Base-by-base conservation (phyloP, 306 rosid species). In the Ochetophila trinervis region DNA sequence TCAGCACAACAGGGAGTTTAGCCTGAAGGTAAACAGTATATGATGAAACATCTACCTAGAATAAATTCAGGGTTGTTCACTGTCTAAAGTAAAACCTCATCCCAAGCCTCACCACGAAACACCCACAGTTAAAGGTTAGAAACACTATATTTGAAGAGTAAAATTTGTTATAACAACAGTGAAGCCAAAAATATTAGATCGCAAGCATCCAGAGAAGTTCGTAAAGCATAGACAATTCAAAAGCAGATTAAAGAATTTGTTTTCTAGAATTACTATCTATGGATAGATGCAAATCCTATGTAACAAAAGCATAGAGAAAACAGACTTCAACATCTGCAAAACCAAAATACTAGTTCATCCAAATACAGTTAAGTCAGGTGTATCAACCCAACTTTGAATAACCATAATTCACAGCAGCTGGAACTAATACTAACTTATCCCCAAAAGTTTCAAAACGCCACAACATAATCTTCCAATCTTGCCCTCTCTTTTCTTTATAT, bases 1-100 rank as follows among this genome's bases (percentile, higher is more conserved):
- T 90, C 82, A 94, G 80, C 45, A 94, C 85, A 73, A 96, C 83
- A 23, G 99, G 99, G 35, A 94, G 97, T 80, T 89, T 88, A 71
- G 99, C 97, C 99, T 94, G 86, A 71, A 74, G 79, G 70, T 54
- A 74, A 68, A 35, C 53, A 45, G 18, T 6, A 57, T 30, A 71
- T 16, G 30, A 60, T 79, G 51, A 59, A 55, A 53, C 36, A 49
- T 59, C 36, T 48, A 42, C n/a, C 35, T 5, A 47, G 4, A 30
- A 60, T 24, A 45, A 32, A 24, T n/a, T 32, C 9, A 47, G 21
- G 18, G 7, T 36, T 1, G 6, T 13, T 35, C 23, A 17, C 42
- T n/a, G n/a, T n/a, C n/a, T n/a, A n/a, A n/a, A n/a, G n/a, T n/a
- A n/a, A n/a, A n/a, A n/a, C n/a, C n/a, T n/a, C n/a, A n/a, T n/a